A percentile compares a stretch with the other conserved stretches of the same genome.
These are phyloP conservation scores for Zymoseptoria crescenta DNA, from an alignment of 2,329 filamentous ascomycete species.

Conservation along the genomic window DNA sequence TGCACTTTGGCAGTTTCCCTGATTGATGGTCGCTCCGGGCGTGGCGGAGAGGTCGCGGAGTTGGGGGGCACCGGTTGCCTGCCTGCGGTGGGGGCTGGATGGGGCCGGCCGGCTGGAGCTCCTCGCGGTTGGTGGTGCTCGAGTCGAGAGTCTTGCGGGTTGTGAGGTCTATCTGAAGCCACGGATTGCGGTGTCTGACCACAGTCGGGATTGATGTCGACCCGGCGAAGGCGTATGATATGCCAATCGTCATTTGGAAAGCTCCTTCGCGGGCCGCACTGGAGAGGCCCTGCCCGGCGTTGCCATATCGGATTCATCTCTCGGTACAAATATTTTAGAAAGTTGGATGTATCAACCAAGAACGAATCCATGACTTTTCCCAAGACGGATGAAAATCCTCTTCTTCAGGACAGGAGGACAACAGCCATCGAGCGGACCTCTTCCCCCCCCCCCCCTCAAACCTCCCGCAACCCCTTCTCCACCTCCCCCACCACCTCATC, in stretches of 20 bases:
- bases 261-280: background rate
- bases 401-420: too few relatives aligned
- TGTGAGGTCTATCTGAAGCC: conserved; percentile 16
- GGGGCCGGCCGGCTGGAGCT: conserved; percentile 6
- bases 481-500: background rate
- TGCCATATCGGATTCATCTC: too few relatives aligned
- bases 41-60: conserved; percentile 12
- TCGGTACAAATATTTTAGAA: too few relatives aligned
- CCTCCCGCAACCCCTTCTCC: background rate
- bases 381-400: too few relatives aligned
- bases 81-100: conserved; percentile 16
- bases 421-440: too few relatives aligned
- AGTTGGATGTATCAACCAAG: too few relatives aligned
- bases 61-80: conserved; percentile 10
- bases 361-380: too few relatives aligned
- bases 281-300: too few relatives aligned
- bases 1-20: too few relatives aligned
- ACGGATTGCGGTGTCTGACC: conserved; percentile 11
- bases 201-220: conserved; percentile 11
- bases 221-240: conserved; percentile 15
- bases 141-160: conserved; percentile 14
- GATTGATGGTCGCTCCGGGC: conserved; percentile 13
- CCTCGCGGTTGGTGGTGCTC: conserved; percentile 11
- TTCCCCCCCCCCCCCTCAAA: background rate
- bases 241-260: conserved; percentile 13